Conservation (phyloP, 345 rosid species). For the Crucihimalaya himalaica region DNA sequence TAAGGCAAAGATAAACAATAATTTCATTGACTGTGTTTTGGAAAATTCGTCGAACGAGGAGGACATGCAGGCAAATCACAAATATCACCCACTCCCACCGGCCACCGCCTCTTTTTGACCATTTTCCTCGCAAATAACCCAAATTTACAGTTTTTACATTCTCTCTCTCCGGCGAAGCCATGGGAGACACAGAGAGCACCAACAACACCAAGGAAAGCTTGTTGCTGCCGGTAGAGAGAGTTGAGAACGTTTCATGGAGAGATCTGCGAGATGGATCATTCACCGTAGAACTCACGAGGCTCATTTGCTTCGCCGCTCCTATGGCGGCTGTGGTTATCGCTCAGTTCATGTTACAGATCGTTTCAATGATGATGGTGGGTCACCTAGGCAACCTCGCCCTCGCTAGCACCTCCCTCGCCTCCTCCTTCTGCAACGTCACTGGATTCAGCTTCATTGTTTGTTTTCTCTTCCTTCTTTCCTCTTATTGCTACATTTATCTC, state of each 20-base stretch:
- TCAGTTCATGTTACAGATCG: conserved; percentile 48
- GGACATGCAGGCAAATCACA: neutral
- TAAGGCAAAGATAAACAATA: neutral
- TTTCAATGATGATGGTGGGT: conserved; percentile 42
- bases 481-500: conserved; percentile 33
- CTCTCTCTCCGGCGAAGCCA: neutral
- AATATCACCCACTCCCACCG: neutral
- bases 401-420: conserved; percentile 71
- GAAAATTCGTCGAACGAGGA: neutral
- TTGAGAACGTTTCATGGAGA: conserved; percentile 32
- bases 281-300: conserved; percentile 49
- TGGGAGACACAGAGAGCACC: conserved; percentile 35
- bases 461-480: neutral
- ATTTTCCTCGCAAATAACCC: neutral
- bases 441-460: conserved; percentile 49
- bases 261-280: conserved; percentile 32
- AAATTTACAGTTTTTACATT: neutral
- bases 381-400: conserved; percentile 46
- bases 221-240: conserved; percentile 11
- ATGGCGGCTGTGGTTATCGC: conserved; percentile 67
- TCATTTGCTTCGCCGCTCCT: conserved; percentile 62
- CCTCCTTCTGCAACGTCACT: conserved; percentile 49
- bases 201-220: conserved; percentile 20
- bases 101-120: conserved; percentile 5
- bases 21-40: neutral